Percentiles rank a stretch among this genome's conserved stretches.
phyloP scores from a whole-genome alignment of 352 stramenopile species.

The Thraustochytrium striatum region DNA sequence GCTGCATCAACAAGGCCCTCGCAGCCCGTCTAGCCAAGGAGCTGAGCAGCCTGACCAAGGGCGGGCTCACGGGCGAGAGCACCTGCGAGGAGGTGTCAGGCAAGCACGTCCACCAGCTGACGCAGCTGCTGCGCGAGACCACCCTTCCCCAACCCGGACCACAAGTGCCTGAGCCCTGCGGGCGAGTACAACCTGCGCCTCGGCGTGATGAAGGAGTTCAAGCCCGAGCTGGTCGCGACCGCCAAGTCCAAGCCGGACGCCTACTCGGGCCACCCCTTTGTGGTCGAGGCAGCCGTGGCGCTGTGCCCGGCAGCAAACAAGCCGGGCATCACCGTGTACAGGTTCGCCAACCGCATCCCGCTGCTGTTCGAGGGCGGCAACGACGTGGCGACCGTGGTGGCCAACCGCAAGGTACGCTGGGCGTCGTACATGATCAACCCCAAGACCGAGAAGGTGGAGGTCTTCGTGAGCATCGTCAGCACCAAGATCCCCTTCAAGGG shows the following conservation, averaged over 20 bases:
- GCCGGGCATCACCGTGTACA: conserved; percentile 72
- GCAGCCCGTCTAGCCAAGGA: neutral
- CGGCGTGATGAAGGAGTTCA: conserved; percentile 72
- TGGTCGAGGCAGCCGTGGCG: conserved; percentile 76
- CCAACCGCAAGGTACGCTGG: conserved; percentile 59
- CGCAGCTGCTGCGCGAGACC: conserved; percentile 50
- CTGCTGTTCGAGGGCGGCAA: conserved; percentile 68
- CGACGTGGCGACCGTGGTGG: conserved; percentile 22
- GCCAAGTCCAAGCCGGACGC: conserved; percentile 62
- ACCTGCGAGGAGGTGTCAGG: no score
- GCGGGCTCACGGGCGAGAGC: conserved; percentile 6
- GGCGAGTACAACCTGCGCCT: conserved; percentile 85
- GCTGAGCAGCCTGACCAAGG: neutral
- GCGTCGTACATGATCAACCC: conserved; percentile 74
- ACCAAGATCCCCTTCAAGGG: conserved; percentile 86
- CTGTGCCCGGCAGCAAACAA: conserved; percentile 67
- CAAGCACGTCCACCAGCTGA: conserved; percentile 64
- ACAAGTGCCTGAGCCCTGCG: conserved; percentile 66
- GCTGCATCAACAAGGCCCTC: conserved; percentile 22
- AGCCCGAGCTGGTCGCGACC: conserved; percentile 61
- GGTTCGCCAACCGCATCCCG: conserved; percentile 80
- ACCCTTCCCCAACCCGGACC: conserved; percentile 59
- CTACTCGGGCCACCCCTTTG: conserved; percentile 75
- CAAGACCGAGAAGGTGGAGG: conserved; percentile 72
- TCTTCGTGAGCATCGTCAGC: conserved; percentile 79